Evolutionary conservation across 2,329 filamentous ascomycete species (phyloP), one percentile per base, ranked within the genome.

Genomic region (Microdochium trichocladiopsis): DNA sequence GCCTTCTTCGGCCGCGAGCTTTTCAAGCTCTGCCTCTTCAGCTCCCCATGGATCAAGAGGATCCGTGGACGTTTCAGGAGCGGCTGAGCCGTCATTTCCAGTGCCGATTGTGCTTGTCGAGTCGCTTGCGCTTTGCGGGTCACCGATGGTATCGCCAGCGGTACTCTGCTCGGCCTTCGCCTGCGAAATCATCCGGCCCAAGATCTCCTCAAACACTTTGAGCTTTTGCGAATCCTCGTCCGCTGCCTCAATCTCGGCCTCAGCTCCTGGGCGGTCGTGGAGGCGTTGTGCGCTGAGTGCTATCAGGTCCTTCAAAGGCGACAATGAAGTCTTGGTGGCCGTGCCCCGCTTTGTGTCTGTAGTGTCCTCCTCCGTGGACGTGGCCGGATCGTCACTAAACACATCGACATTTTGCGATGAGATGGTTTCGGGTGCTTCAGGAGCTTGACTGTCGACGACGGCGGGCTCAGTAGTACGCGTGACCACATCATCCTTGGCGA

Each of bases 201-300:
- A 68, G 51, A 81, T 75, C 47, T 68, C 69, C 58, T 80, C 76
- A 56, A 83, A 80, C 10, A 70, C 70, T 53, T 70, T 68, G 21
- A 82, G 64, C 53, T 75, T 75, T 8, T 67, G 65, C 24, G 62
- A 61, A 52, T 71, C 64, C 9, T 63, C 58, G 14, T 56, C 25
- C 5, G 56, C 54, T 16, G 60, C 60, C 9, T 66, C 61, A 24
- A 60, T 59, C 21, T 60, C 55, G 31, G 61, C 55, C 23, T 57
- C 54, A 3, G 58, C 52, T 12, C 49, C 23, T 12, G 53, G 25
- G 28, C 53, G 57, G 23, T 71, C 66, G 24, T 78, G 72, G 12
- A 78, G 69, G 47, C 69, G 69, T 24, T 71, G 68, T 2, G 78
- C 75, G 52, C 80, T 73, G 54, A 69, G 73, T 48, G 80, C 63